Base-by-base conservation (phyloP, 2,329 filamentous ascomycete genomes). In the Diplodia seriata region DNA sequence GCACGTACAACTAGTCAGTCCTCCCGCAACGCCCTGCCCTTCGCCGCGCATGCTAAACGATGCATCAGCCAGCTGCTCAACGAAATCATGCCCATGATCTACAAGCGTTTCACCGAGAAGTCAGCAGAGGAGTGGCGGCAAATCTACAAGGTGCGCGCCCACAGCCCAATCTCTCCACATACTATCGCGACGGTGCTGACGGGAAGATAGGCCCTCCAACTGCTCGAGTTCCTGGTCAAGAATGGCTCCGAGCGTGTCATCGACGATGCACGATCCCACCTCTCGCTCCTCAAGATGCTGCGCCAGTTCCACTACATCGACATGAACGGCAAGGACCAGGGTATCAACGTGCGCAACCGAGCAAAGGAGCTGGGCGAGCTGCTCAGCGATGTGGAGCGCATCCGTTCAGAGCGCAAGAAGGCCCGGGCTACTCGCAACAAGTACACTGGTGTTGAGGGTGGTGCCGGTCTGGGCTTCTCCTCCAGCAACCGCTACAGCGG, bases 21-120 rank as follows among this genome's bases (percentile, higher is more conserved):
- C 53, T 31, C 43, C 40, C 55, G 23, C 59, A 31, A 51, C 33
- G 23, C 55, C 43, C 31, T 51, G 20, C 11, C 29, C 12, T 31
- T 18, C 43, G 15, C 47, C 33, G 14, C 31, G 4, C 63, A 36
- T 57, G 33, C 33, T 54, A 67, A 69, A 69, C 50, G 23, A 23
- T 50, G 49, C n/a, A 51, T 68, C 77, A 97, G 94, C 79, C 93
- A 97, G 88, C 88, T 94, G 64, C 89, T 99, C 68, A 98, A 98
- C 81, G 95, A 99, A 81, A 98, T 99, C 78, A 99, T 99, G 95
- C 95, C 95, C 72, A 95, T 99, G 93, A 97, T 99, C 77, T 99
- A 99, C 84, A 95, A 96, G 76, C 92, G 95, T 72, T 99, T 99
- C 81, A 99, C 95, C 70, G 95, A 99, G 79, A 99, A 99, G 84